phyloP scores from a whole-genome alignment of 495 filamentous ascomycete genomes.

The Podospora pseudopauciseta region DNA sequence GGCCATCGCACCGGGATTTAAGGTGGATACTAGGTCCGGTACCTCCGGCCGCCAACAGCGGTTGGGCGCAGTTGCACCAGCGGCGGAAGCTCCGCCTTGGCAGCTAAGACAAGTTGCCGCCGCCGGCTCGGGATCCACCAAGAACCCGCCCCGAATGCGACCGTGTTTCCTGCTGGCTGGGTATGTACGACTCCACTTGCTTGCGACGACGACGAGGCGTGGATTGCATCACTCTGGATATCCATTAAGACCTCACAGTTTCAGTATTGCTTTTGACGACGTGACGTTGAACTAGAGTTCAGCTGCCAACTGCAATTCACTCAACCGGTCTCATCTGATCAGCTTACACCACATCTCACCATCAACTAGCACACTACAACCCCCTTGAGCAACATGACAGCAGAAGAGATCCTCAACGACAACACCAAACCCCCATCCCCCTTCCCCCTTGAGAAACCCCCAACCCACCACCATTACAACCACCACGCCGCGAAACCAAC shows the following conservation, averaged over 20 bases:
- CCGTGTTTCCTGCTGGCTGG: background rate
- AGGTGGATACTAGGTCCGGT: background rate
- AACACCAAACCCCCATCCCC: background rate
- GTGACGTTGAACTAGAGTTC: background rate
- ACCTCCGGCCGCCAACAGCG: background rate
- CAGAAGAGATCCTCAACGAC: background rate
- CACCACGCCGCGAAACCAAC: background rate
- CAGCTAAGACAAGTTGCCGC: background rate
- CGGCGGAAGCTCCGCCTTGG: background rate
- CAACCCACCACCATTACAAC: background rate
- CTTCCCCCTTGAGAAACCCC: background rate
- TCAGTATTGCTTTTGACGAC: too few relatives aligned
- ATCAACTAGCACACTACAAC: background rate
- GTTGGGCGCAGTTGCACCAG: background rate
- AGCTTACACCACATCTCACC: background rate
- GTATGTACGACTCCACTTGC: background rate
- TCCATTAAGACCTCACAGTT: background rate
- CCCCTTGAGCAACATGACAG: background rate
- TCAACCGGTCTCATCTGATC: background rate
- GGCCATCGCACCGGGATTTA: background rate
- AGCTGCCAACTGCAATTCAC: background rate
- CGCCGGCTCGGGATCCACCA: background rate
- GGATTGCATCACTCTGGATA: background rate
- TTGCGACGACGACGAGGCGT: background rate
- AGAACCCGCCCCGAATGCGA: background rate